Evolutionary conservation across 768 basidiomycete species (phyloP), one percentile per base, ranked within the genome.

Genomic region (Psilocybe cubensis): DNA sequence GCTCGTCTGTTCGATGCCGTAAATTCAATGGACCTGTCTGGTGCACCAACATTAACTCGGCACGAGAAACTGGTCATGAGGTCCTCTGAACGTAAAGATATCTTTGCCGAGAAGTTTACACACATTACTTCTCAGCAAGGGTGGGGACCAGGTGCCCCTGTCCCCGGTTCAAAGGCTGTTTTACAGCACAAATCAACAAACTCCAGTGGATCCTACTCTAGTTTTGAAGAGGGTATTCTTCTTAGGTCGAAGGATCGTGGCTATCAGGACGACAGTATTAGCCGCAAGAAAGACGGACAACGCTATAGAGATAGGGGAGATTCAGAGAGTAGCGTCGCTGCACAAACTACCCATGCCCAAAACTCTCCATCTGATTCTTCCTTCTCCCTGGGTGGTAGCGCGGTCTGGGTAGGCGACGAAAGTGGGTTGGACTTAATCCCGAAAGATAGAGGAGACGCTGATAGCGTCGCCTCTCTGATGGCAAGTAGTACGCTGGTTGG

Each of bases 61-160:
- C 77, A 82, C 60, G 97, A 99, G 74, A 94, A 93, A 63, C 76
- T 94, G 52, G 82, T 99, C 56, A 87, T 98, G 82, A 91, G 96
- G 25, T 82, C 86, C 1, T 92, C 91, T 12, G 96, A 98, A 58
- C 83, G 94, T 28, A 94, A 92, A 69, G 96, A 98, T 68, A 81
- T 97, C 42, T 96, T 98, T 68, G 77, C 86, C 18, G 96, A 98
- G 65, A 92, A 91, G 71, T 92, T 94, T 71, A 63, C 79, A 17
- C 76, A 74, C 63, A 54, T 69, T 7, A 59, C 67, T 21, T 63
- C 71, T 14, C 75, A 72, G 29, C 64, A 68, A 46, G 63, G 63
- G 28, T 67, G 64, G 63, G 66, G 68, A 38, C 67, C 56, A 40
- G 68, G 65, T 54, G 66, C 60, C 61, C 52, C 63, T 6, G 60